phyloP scores from a whole-genome alignment of 768 basidiomycete genomes.

The Leccinum disarticulatum region DNA sequence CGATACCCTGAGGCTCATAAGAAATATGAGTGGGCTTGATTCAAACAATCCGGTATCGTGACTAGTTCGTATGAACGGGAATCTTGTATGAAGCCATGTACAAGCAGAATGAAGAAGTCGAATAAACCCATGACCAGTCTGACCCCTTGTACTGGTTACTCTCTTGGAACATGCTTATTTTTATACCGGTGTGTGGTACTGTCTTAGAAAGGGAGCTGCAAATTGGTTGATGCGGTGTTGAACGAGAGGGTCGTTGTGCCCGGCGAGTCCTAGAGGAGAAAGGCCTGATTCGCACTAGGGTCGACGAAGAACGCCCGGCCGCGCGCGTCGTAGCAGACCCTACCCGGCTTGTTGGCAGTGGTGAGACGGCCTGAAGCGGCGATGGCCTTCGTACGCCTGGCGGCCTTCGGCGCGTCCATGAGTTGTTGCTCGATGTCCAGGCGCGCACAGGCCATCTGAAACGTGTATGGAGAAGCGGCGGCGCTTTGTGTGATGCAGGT shows the following conservation, averaged over 20 bases:
- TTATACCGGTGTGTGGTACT: too few species aligned
- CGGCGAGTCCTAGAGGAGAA: not conserved
- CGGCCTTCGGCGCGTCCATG: not conserved
- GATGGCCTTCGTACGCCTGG: not conserved
- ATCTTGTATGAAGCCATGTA: not conserved
- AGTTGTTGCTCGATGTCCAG: not conserved
- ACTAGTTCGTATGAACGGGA: not conserved
- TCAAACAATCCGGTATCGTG: not conserved
- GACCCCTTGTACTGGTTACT: not conserved
- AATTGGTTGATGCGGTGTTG: too few species aligned
- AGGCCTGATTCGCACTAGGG: not conserved
- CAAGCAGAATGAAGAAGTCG: not conserved
- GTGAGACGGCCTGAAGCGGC: not conserved
- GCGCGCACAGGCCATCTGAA: not conserved
- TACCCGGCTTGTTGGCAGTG: not conserved
- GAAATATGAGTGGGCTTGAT: constrained; percentile 32
- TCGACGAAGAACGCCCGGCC: not conserved
- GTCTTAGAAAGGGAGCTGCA: too few species aligned
- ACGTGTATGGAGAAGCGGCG: not conserved
- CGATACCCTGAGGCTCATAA: constrained; percentile 35
- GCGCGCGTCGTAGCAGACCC: not conserved
- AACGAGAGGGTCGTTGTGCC: too few species aligned
- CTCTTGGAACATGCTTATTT: too few species aligned
- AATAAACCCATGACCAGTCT: not conserved
- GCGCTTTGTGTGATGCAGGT: not conserved